Base-by-base conservation (phyloP, 345 rosid species). In the Euclidium syriacum region DNA sequence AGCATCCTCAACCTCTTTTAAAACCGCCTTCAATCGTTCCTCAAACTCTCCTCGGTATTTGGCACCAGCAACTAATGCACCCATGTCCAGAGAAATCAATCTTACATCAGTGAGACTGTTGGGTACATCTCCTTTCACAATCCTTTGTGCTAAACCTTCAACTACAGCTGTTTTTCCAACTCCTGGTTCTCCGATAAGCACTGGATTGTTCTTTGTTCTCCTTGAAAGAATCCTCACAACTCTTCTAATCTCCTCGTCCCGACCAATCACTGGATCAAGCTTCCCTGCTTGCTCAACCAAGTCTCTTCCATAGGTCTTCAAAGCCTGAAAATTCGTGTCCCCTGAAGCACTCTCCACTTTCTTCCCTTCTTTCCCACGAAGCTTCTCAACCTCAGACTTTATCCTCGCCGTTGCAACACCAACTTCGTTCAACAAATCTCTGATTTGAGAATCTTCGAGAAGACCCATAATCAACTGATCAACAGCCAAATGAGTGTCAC, bases 131-230 rank as follows among this genome's bases (percentile, higher is more conserved):
- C 95, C 98, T 48, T 81, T 73, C 47, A 89, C 94, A 43, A 89
- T 89, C 68, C 96, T 85, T 22, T 89, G 98, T 10, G 98, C 95
- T 74, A 89, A 59, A 3, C 98, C 98, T 68, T 92, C 98, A 4
- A 85, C 98, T 0, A 92, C 98, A 24, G 94, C 98, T 4, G 98
- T 92, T 75, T 92, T 92, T 0, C 98, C 95, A 1, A 92, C 95
- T 12, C 96, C 98, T 0, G 98, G 98, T 48, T 89, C 96, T 33
- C 98, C 98, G 29, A 92, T 92, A 16, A 92, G 88, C 25, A 92
- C 98, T 0, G 94, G 98, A 35, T 92, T 92, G 76, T 92, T 92
- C 77, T 92, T 92, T 0, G 98, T 92, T 55, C 98, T 81, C 33
- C 98, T 74, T 0, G 95, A 92, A 11, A 92, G 85, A 44, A 92